Base-by-base conservation (phyloP, 1,284 basidiomycete species). In the Tetrapyrgos nigripes region DNA sequence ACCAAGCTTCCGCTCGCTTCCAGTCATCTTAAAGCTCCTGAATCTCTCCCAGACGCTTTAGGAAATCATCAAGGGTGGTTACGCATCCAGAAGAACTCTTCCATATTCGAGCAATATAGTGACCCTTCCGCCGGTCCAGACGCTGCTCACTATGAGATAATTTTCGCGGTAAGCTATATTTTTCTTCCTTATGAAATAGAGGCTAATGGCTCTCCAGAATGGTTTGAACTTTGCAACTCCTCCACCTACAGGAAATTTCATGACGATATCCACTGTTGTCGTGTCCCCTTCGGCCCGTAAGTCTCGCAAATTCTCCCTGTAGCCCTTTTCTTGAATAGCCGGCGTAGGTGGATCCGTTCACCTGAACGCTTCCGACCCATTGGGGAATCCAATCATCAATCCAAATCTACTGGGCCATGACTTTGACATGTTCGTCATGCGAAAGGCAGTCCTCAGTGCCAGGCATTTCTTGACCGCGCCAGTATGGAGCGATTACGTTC, bases 311-410 rank as follows among this genome's bases (percentile, higher is more conserved):
- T 53, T 43, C 29, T 19, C 14, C 3, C 28, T 10, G 3, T 51
- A 26, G 3, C 6, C 51, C 23, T 33, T 23, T 17, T 29, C 8
- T 35, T 29, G 35, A 58, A 28, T 35, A 53, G 29, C 19, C 9
- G 33, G 29, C 3, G 3, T 21, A 58, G 56, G 56, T n/a, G 57
- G 57, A 31, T 48, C 51, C 14, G 2, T 59, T 6, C 23, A 17
- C 19, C 23, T 53, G 31, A 54, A 45, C 27, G 50, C 52, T 14
- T 66, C 63, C 8, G 63, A 76, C 60, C 77, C 78, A 0, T 78
- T 80, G 58, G 71, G 64, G 14, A 23, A 64, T 3, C 80, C 80
- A 0, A 23, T 72, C 24, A 78, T 82, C 51, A 68, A 81, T 60
- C 73, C 74, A 0, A 68, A 62, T 19, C 66, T 77, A 33, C 62